Evolutionary conservation across 1,139 yeast species (phyloP).

Genomic region (Zygotorulaspora mrakii): DNA sequence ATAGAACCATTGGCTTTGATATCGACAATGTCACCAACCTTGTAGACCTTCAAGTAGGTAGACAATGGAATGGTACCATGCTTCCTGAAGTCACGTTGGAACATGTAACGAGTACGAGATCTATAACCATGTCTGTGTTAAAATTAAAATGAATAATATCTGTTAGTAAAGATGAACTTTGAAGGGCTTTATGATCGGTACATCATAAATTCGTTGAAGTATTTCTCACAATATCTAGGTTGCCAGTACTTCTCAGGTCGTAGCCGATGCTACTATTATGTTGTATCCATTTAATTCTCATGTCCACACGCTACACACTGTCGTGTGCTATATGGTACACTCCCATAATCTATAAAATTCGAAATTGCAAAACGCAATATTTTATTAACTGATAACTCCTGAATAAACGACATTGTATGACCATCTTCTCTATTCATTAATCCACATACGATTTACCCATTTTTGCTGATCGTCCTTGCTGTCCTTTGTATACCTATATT

Average conservation of each 20-base stretch:
- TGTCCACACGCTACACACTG: too few relatives aligned
- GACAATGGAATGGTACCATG: conserved; percentile 94
- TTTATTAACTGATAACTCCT: too few relatives aligned
- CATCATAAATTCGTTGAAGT: not conserved
- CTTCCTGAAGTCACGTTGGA: conserved; percentile 99
- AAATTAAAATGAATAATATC: conserved; percentile 7
- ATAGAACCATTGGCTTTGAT: conserved; percentile 98
- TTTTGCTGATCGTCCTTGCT: conserved; percentile 37
- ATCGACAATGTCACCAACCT: conserved; percentile 98
- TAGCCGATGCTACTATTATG: too few relatives aligned
- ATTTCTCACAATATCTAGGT: not conserved
- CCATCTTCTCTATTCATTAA: conserved; percentile 1
- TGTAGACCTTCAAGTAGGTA: conserved; percentile 95
- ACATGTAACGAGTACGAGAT: conserved; percentile 99
- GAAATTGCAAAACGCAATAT: too few relatives aligned
- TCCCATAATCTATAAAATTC: too few relatives aligned
- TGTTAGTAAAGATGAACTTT: conserved; percentile 17
- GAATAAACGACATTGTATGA: conserved; percentile 4
- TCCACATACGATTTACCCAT: conserved; percentile 42
- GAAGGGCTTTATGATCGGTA: not conserved
- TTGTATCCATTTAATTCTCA: too few relatives aligned
- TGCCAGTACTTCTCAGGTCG: not conserved
- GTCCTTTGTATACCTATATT: conserved; percentile 12
- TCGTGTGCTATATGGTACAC: too few relatives aligned
- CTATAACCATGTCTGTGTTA: conserved; percentile 90